A percentile compares a stretch with the other conserved stretches of the same genome.
Conservation (phyloP, 192 early-diverging fungal species). For the Funneliformis mosseae region DNA sequence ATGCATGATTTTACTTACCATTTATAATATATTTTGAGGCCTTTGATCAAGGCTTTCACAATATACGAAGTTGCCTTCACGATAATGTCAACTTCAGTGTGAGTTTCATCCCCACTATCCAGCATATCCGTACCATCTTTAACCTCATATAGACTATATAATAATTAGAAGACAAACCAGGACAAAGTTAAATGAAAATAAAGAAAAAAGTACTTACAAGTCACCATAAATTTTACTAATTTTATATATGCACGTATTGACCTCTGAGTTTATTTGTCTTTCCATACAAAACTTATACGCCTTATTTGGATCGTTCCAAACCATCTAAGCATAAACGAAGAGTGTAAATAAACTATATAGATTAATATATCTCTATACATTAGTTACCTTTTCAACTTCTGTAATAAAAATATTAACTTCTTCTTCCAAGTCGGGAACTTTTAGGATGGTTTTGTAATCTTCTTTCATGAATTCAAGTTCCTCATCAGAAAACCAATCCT, state of each 20-base stretch:
- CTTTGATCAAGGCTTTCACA: not conserved
- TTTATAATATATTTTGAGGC: not conserved
- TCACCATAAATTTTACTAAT: not conserved
- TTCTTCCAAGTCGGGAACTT: slow-evolving; percentile 15
- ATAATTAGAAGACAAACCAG: too few species aligned
- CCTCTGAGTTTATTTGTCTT: not conserved
- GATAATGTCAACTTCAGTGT: too few species aligned
- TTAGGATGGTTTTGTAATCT: slow-evolving; percentile 13
- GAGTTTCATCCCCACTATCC: too few species aligned
- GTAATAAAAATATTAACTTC: slow-evolving; percentile 28
- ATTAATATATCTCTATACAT: not conserved
- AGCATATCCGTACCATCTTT: too few species aligned
- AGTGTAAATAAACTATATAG: not conserved
- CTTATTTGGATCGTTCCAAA: not conserved
- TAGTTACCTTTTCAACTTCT: slow-evolving; percentile 15
- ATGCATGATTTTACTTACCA: not conserved
- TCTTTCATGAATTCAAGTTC: slow-evolving; percentile 16
- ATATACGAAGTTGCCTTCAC: too few species aligned
- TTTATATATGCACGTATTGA: not conserved
- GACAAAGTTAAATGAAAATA: not conserved
- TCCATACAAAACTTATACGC: slow-evolving; percentile 1
- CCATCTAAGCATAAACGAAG: not conserved
- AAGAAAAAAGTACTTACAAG: not conserved
- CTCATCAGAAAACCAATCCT: slow-evolving; percentile 4
- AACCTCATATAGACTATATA: too few species aligned